A percentile compares a stretch with the other conserved stretches of the same genome.
Conservation (phyloP, 1,139 yeast species). For the Ashbya aceris region DNA sequence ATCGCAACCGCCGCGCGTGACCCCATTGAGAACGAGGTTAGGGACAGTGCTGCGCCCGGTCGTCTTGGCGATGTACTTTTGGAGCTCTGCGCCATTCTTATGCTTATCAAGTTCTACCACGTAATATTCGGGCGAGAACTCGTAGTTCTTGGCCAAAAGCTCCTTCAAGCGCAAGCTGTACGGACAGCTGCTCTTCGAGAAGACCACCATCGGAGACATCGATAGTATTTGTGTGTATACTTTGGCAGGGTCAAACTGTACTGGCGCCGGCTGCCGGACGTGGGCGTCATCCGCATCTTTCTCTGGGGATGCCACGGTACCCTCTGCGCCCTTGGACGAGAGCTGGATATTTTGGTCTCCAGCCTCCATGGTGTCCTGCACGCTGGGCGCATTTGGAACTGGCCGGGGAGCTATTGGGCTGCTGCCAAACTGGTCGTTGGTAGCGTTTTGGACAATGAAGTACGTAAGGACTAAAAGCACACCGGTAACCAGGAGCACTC, state of each 20-base stretch:
- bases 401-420: too few relatives aligned
- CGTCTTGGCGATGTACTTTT: constrained; percentile 45
- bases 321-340: too few relatives aligned
- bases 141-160: constrained; percentile 53
- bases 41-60: constrained; percentile 68
- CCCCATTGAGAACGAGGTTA: constrained; percentile 53
- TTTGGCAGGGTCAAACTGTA: constrained; percentile 46
- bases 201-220: constrained; percentile 61
- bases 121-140: constrained; percentile 59
- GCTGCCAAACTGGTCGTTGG: too few relatives aligned
- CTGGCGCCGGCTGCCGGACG: not conserved
- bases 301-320: too few relatives aligned
- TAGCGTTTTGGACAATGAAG: too few relatives aligned
- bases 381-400: too few relatives aligned
- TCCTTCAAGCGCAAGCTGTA: constrained; percentile 63
- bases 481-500: too few relatives aligned
- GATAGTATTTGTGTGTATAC: constrained; percentile 52
- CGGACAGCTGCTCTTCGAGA: constrained; percentile 68
- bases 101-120: constrained; percentile 81
- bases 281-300: too few relatives aligned
- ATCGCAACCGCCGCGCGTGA: constrained; percentile 70
- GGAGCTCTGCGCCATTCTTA: constrained; percentile 53
- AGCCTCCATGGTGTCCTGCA: too few relatives aligned
- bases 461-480: too few relatives aligned
- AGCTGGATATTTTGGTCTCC: too few relatives aligned